Evolutionary conservation across 2,329 filamentous ascomycete species (phyloP).

Genomic region (Aspergillus sp.): DNA sequence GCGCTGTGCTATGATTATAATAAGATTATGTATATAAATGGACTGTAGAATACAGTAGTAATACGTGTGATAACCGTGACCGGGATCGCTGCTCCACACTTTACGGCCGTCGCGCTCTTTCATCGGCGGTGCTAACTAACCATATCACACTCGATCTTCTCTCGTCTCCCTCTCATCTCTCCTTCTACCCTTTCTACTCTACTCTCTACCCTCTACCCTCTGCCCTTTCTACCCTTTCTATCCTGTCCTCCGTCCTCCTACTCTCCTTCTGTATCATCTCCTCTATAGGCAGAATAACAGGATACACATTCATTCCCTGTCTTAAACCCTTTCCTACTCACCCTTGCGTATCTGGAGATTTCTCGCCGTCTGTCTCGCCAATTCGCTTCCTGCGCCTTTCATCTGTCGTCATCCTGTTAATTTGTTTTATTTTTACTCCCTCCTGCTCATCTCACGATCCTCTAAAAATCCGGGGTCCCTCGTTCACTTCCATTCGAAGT

Average conservation of each 20-base stretch:
- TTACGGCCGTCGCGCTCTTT: too few species aligned
- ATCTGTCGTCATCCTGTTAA: background rate
- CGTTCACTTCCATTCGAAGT: slow-evolving; percentile 10
- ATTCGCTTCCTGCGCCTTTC: background rate
- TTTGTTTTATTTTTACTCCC: background rate
- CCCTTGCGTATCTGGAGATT: background rate
- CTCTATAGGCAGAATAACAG: background rate
- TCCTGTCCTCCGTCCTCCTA: slow-evolving; percentile 4
- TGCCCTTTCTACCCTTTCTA: slow-evolving; percentile 3
- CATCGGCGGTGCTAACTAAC: too few species aligned
- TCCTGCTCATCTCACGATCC: slow-evolving; percentile 3
- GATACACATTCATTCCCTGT: background rate
- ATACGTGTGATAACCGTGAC: too few species aligned
- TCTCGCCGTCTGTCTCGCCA: background rate
- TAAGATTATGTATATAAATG: too few species aligned
- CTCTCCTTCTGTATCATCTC: slow-evolving; percentile 1
- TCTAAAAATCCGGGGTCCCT: slow-evolving; percentile 7
- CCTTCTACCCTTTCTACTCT: background rate
- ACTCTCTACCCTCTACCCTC: background rate
- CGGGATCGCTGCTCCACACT: too few species aligned
- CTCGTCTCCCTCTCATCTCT: slow-evolving; percentile 1
- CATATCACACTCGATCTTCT: too few species aligned
- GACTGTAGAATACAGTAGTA: too few species aligned
- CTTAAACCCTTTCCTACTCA: background rate
- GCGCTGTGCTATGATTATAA: too few species aligned